A percentile compares a stretch with the other conserved stretches of the same genome.
phyloP scores from a whole-genome alignment of 768 basidiomycete species.

The Phylloporus sp. region DNA sequence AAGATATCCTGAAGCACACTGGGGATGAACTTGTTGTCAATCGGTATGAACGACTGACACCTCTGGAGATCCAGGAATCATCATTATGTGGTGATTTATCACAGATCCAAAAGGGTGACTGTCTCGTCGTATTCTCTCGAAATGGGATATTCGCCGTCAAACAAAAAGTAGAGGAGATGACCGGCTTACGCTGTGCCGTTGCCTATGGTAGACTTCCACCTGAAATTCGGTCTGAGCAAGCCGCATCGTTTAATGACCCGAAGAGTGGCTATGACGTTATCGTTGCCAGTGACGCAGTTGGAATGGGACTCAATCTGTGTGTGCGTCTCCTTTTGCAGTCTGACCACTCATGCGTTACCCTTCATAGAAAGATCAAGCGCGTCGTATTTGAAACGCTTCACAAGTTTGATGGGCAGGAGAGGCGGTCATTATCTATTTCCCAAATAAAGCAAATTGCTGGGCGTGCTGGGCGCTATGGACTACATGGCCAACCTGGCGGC shows the following conservation, averaged over 20 bases:
- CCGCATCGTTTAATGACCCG: conserved; percentile 84
- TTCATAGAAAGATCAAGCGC: conserved; percentile 80
- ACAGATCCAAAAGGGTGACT: conserved; percentile 77
- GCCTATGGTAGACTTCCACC: conserved; percentile 92
- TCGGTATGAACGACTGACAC: conserved; percentile 85
- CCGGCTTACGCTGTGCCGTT: conserved; percentile 81
- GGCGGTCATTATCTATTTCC: conserved; percentile 55
- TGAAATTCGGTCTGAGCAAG: conserved; percentile 89
- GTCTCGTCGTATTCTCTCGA: conserved; percentile 84
- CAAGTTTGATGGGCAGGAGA: conserved; percentile 58
- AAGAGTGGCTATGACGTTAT: conserved; percentile 83
- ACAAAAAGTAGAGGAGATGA: conserved; percentile 60
- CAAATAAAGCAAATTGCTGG: conserved; percentile 94
- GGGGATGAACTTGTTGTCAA: conserved; percentile 81
- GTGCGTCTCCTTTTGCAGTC: neutral
- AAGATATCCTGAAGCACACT: conserved; percentile 61
- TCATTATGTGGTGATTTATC: conserved; percentile 60
- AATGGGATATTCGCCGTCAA: conserved; percentile 74
- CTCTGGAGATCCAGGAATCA: conserved; percentile 64
- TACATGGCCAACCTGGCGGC: conserved; percentile 57
- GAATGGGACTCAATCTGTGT: conserved; percentile 98
- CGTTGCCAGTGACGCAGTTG: conserved; percentile 91
- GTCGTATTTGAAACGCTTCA: conserved; percentile 69
- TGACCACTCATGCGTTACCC: neutral
- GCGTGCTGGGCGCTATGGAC: conserved; percentile 85